These are phyloP conservation scores for Calonectria fujianensis DNA, from an alignment of 2,329 filamentous ascomycete genomes.

Conservation along the genomic window DNA sequence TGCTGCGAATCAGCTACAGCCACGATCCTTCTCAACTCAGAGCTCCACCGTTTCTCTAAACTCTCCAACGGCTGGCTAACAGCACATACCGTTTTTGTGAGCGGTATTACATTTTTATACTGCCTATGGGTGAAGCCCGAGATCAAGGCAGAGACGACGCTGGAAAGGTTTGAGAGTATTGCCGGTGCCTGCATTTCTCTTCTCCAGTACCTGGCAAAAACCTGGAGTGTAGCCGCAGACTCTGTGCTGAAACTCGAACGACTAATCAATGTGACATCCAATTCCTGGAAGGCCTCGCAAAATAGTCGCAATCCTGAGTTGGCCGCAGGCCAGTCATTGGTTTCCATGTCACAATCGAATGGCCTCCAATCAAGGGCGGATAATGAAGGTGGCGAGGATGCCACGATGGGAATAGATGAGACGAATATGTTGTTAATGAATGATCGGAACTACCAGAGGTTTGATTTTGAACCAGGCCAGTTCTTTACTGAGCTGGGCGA, in stretches of 20 bases:
- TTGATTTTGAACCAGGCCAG: constrained; percentile 30
- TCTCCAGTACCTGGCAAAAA: constrained; percentile 48
- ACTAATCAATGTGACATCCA: constrained; percentile 37
- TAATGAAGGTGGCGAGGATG: neutral
- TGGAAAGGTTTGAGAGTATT: constrained; percentile 34
- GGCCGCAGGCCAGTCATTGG: constrained; percentile 34
- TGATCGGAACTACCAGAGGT: neutral
- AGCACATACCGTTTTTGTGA: constrained; percentile 57
- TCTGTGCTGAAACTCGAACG: constrained; percentile 56
- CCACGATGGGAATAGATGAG: constrained; percentile 2
- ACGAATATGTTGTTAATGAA: constrained; percentile 5
- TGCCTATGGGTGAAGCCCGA: constrained; percentile 49
- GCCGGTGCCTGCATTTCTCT: constrained; percentile 47
- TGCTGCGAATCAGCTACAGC: constrained; percentile 56
- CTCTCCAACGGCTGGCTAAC: constrained; percentile 57
- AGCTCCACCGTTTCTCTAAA: constrained; percentile 55
- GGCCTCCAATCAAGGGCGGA: neutral
- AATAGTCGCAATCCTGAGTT: constrained; percentile 30
- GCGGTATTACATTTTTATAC: constrained; percentile 57
- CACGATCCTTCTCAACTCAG: constrained; percentile 54
- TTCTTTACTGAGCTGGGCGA: constrained; percentile 53
- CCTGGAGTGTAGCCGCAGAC: constrained; percentile 62
- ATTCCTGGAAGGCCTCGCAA: constrained; percentile 26
- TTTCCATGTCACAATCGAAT: constrained; percentile 38
- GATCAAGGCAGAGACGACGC: constrained; percentile 24